Base-by-base conservation (phyloP, 2,329 filamentous ascomycete genomes). In the Tympanopsis confertula region DNA sequence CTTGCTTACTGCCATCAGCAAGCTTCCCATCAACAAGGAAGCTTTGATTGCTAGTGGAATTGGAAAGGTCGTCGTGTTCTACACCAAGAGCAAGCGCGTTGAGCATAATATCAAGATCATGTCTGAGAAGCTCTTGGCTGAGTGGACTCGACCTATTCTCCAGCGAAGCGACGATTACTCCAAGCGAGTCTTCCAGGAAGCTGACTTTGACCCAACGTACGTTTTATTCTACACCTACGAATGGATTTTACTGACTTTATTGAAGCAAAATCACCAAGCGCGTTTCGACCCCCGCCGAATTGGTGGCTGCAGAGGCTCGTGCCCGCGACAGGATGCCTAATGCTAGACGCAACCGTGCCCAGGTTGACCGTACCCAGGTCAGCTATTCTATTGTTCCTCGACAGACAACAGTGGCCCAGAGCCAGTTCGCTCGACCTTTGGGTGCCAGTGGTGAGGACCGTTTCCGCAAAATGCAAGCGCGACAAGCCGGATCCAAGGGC, bases 1-100 rank as follows among this genome's bases (percentile, higher is more conserved):
- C 55, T 75, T 98, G 32, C 91, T 98, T 56, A 74, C 75, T 19
- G 82, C 86, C 18, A 69, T 98, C 26, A 74, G 72, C 14, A 80
- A 78, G 50, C 71, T 96, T 4, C 87, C 86, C 4, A 86, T 96
- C 46, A 84, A 87, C 54, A 95, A 95, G 55, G 91, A 96, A 50
- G 74, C 82, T 2, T 71, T 98, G 13, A 71, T 93, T 17, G 88
- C 87, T 46, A 94, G 86, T 49, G 88, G 89, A 15, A 91, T 98
- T 45, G 91, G 91, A 53, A 95, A 95, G 58, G 86, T 98, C 35
- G 82, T 95, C 38, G 75, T 94, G 44, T 98, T 95, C 65, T 98
- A 98, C 63, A 95, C 88, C 37, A 88, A 88, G 61, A 94, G 85
- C 66, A 93, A 88, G 65, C 82, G 86, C 47, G 83, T 88, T 1